Percentiles rank a stretch among this genome's conserved stretches.
Conservation (phyloP, 2,329 filamentous ascomycete species). For the Sporothrix sp. region DNA sequence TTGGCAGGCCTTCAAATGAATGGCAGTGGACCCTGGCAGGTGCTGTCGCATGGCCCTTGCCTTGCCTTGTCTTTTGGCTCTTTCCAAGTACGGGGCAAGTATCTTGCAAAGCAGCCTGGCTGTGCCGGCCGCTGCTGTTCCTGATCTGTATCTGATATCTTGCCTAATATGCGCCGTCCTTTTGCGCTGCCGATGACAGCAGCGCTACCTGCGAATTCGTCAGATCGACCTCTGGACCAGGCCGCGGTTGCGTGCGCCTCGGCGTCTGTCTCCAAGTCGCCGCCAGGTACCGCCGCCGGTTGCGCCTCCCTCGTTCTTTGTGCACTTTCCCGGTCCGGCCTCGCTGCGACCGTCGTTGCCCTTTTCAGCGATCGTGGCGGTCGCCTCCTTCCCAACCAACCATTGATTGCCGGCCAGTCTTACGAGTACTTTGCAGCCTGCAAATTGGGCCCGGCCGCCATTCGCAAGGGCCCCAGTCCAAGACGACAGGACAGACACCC, state of each 20-base stretch:
- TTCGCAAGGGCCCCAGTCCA: constrained; percentile 1
- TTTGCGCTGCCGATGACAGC: not conserved
- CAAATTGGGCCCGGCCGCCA: not conserved
- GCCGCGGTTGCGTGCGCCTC: constrained; percentile 1
- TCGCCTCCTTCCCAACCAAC: not conserved
- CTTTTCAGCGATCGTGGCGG: not conserved
- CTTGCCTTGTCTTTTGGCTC: not conserved
- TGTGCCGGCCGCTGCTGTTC: not conserved
- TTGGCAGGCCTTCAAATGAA: not conserved
- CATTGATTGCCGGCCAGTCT: not conserved
- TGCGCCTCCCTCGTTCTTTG: not conserved
- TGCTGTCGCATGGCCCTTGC: not conserved
- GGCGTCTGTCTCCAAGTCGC: not conserved
- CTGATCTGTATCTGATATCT: too few relatives aligned
- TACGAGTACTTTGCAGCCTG: not conserved
- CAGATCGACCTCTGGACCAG: not conserved
- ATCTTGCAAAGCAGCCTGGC: too few relatives aligned
- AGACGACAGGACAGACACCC: not conserved
- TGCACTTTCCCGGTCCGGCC: not conserved
- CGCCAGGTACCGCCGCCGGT: not conserved
- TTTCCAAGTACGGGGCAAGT: too few relatives aligned
- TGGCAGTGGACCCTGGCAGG: not conserved
- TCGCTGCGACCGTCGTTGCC: not conserved
- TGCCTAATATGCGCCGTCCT: not conserved
- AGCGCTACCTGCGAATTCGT: constrained; percentile 3